Evolutionary conservation across 2,329 filamentous ascomycete genomes (phyloP), one percentile per base, ranked within the genome.

Genomic region (Monosporascus ibericus): DNA sequence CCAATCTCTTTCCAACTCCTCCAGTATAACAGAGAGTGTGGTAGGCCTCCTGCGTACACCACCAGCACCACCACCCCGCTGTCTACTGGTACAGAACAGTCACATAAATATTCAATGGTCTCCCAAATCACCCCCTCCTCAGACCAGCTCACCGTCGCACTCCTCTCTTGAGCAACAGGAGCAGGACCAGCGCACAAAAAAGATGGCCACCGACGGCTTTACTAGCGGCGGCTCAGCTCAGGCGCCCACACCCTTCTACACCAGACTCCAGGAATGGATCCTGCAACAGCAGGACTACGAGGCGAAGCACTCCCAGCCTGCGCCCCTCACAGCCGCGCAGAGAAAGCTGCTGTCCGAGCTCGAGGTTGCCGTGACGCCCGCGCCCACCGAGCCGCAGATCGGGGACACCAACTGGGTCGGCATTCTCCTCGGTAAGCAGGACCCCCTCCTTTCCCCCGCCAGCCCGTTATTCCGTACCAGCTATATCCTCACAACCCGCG

Each of bases 311-410:
- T 64, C 63, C 6, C 36, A 56, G 15, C 70, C 73, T 0, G 66
- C 70, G 1, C 67, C 69, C 0, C 59, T 79, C 30, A 68, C 69
- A 0, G 63, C 65, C 5, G 56, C 61, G 5, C 70, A 80, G 59
- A 61, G 65, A 9, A 62, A 66, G 39, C 72, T 75, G 17, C 60
- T 82, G 25, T 63, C 67, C 1, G 62, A 69, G 5, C 66, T 81
- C 46, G 65, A 72, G 49, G 55, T 60, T 2, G 47, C 62, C 55
- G 22, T 58, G 50, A 54, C 55, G 24, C 24, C 48, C 27, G 30
- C 44, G 20, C n/a, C 48, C 18, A 48, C 54, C 2, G 66, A 66
- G 24, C 62, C 62, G 3, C 60, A 63, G 5, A 1, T 69, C 8
- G 65, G 55, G 1, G 56, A 65, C 0, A 55, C 47, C 1, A 71